A percentile compares a stretch with the other conserved stretches of the same genome.
Conservation (phyloP, 1,139 yeast genomes). For the Suhomyces coccinellae region DNA sequence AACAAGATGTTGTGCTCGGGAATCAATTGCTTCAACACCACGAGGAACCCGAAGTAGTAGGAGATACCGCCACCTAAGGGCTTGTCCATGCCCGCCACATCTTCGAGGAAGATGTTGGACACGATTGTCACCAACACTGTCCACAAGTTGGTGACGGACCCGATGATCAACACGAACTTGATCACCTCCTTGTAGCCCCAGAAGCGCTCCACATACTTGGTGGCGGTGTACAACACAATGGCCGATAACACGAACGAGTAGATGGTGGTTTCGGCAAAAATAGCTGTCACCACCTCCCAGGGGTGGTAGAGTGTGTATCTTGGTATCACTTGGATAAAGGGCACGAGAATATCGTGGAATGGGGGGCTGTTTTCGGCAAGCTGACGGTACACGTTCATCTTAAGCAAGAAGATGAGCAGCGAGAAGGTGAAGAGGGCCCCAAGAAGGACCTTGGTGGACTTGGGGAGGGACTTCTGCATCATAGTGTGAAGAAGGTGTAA, state of each 20-base stretch:
- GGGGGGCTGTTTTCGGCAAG: slow-evolving; percentile 7
- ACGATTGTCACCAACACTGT: slow-evolving; percentile 33
- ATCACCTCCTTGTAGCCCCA: slow-evolving; percentile 65
- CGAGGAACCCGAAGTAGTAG: slow-evolving; percentile 71
- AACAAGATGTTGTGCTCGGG: slow-evolving; percentile 84
- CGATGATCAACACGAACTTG: slow-evolving; percentile 56
- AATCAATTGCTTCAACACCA: slow-evolving; percentile 81
- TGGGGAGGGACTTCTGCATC: slow-evolving; percentile 18
- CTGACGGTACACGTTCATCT: slow-evolving; percentile 21
- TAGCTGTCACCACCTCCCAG: slow-evolving; percentile 72
- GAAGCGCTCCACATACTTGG: slow-evolving; percentile 50
- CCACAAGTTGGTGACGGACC: slow-evolving; percentile 49
- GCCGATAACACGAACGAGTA: slow-evolving; percentile 52
- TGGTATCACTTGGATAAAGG: slow-evolving; percentile 73
- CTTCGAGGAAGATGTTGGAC: slow-evolving; percentile 39
- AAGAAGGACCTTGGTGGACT: slow-evolving; percentile 32
- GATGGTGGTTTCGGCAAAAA: slow-evolving; percentile 67
- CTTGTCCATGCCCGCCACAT: slow-evolving; percentile 40
- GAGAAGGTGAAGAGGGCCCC: slow-evolving; percentile 27
- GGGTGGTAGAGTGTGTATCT: slow-evolving; percentile 59
- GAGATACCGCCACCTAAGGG: slow-evolving; percentile 76
- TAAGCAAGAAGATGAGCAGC: slow-evolving; percentile 29
- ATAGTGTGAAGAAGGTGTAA: slow-evolving; percentile 1
- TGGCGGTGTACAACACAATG: slow-evolving; percentile 52
- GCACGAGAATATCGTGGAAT: slow-evolving; percentile 49